Conservation (phyloP, 2,329 filamentous ascomycete species). For the Verticillium klebahnii region DNA sequence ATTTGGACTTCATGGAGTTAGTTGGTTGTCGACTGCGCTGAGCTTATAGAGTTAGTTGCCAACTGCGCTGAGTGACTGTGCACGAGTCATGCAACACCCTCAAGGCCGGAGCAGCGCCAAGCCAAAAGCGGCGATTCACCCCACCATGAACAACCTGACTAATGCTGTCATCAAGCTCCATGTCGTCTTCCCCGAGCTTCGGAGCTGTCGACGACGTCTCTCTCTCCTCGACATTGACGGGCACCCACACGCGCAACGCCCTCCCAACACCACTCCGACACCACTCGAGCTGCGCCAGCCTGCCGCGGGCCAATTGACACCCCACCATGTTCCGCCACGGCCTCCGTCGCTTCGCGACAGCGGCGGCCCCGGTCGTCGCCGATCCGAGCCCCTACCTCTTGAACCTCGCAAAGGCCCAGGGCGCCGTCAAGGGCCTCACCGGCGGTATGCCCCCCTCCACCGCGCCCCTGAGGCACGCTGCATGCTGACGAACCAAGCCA, state of each 20-base stretch:
- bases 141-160: background rate
- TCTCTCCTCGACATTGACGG: background rate
- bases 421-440: slow-evolving; percentile 70
- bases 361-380: slow-evolving; percentile 42
- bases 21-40: too few relatives aligned
- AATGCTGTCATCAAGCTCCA: background rate
- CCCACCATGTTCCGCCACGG: slow-evolving; percentile 62
- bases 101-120: too few relatives aligned
- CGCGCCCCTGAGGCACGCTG: too few relatives aligned
- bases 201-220: background rate
- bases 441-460: slow-evolving; percentile 57
- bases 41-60: too few relatives aligned
- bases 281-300: background rate
- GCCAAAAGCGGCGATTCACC: background rate
- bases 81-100: too few relatives aligned
- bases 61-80: too few relatives aligned
- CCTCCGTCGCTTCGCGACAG: slow-evolving; percentile 62
- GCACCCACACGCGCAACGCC: background rate
- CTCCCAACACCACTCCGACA: background rate
- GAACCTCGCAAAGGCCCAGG: slow-evolving; percentile 74
- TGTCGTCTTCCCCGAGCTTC: slow-evolving; percentile 1
- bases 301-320: background rate
- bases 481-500: slow-evolving; percentile 52
- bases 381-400: slow-evolving; percentile 57
- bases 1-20: too few relatives aligned